These are phyloP conservation scores for Candida ficus DNA, from an alignment of 805 yeast species.

Conservation along the genomic window DNA sequence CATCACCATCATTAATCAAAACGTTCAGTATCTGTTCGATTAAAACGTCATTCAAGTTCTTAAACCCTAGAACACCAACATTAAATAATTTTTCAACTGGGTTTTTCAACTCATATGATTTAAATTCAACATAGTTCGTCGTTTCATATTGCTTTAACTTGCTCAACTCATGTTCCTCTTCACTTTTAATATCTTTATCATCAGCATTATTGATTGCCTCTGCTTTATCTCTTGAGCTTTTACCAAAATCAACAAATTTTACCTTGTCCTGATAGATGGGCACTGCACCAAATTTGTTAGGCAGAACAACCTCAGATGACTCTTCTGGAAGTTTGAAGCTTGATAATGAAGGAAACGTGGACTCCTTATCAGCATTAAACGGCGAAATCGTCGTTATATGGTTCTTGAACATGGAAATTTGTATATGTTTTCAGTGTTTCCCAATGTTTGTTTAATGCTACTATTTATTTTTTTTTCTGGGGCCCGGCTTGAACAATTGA, in stretches of 20 bases:
- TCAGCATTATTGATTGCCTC: not conserved
- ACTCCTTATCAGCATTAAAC: not conserved
- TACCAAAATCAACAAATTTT: slow-evolving; percentile 5
- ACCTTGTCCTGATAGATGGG: slow-evolving; percentile 15
- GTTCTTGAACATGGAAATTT: slow-evolving; percentile 9
- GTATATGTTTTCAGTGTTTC: not conserved
- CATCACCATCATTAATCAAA: slow-evolving; percentile 11
- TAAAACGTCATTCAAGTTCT: slow-evolving; percentile 25
- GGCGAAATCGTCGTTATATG: slow-evolving; percentile 8
- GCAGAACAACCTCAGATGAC: slow-evolving; percentile 2
- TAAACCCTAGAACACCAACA: slow-evolving; percentile 31
- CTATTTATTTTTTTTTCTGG: not conserved
- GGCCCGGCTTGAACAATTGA: too few species aligned
- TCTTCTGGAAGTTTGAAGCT: not conserved
- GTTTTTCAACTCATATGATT: slow-evolving; percentile 28
- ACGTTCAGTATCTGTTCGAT: slow-evolving; percentile 31
- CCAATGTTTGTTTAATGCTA: not conserved
- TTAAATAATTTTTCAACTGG: slow-evolving; percentile 33
- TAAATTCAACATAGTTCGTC: slow-evolving; percentile 21
- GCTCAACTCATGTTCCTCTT: not conserved
- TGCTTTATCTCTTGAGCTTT: slow-evolving; percentile 1
- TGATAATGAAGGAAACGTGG: not conserved
- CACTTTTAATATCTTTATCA: not conserved
- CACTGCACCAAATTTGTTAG: slow-evolving; percentile 18
- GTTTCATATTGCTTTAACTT: slow-evolving; percentile 7